Evolutionary conservation across 345 rosid genomes (phyloP), one percentile per base, ranked within the genome.

Genomic region (Brassica cretica): DNA sequence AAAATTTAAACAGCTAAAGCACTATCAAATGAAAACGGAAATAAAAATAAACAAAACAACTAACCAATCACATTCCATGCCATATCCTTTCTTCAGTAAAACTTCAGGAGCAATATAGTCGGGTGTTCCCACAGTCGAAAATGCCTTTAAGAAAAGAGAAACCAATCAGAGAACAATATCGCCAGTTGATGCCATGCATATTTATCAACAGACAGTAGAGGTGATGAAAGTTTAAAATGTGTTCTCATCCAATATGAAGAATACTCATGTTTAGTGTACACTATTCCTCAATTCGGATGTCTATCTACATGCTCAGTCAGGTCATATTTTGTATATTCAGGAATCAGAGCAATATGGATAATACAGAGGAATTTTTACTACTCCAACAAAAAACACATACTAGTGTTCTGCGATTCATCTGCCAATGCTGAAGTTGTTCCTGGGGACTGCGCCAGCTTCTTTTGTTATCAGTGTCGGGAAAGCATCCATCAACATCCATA

Each of bases 1-100:
- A 18, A 80, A 41, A 30, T 6, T 16, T 14, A 46, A 69, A n/a
- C 29, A 15, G n/a, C 21, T 56, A 30, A 49, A 76, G 41, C 35
- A 25, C 7, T 18, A 62, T 24, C 0, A 19, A 27, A 19, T 51
- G 64, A 78, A 65, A 79, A 18, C 41, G 63, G 14, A 21, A 10
- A 27, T 27, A 27, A 10, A 59, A 10, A 1, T 18, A 66, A 72
- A 69, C 33, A 75, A 85, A 71, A 76, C 27, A 72, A 72, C 96
- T 86, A 70, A 92, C 98, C 98, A 94, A 84, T 94, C 98, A 82
- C 98, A 94, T 80, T 94, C 98, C 93, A 88, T 89, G 90, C 98
- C 97, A 83, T 94, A 94, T 83, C 97, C 98, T 83, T 91, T 93
- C 93, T 93, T 93, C 82, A 91, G 82, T 72, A 93, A 86, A 41